A percentile compares a stretch with the other conserved stretches of the same genome.
Conservation (phyloP, 352 stramenopile genomes). For the Phytophthora nicotianae region DNA sequence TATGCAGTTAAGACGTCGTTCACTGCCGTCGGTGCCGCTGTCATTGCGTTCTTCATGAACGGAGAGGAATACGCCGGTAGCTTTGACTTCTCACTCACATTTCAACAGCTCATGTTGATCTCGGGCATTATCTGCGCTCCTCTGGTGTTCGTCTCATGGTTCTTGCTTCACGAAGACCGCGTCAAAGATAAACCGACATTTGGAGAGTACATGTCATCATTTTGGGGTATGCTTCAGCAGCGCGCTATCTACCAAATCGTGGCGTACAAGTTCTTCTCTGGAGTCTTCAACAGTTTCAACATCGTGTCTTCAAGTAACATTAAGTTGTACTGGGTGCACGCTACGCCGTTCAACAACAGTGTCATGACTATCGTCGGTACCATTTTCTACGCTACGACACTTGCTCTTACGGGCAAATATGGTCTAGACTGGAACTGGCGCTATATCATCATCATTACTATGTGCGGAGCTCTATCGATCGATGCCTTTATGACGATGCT, state of each 20-base stretch:
- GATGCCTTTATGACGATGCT: conserved; percentile 62
- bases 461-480: conserved; percentile 40
- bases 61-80: conserved; percentile 47
- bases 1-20: conserved; percentile 51
- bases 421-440: conserved; percentile 71
- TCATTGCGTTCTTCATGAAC: conserved; percentile 57
- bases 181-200: conserved; percentile 29
- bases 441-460: conserved; percentile 44
- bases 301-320: conserved; percentile 53
- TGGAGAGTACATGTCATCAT: conserved; percentile 34
- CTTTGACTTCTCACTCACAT: conserved; percentile 50
- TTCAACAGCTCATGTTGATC: conserved; percentile 50
- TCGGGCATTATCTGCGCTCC: conserved; percentile 37
- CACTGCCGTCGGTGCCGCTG: conserved; percentile 40
- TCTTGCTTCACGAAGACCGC: conserved; percentile 41
- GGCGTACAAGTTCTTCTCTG: conserved; percentile 65
- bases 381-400: conserved; percentile 42
- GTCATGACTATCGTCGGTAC: conserved; percentile 54
- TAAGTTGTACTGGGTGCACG: conserved; percentile 58
- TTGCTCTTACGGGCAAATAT: conserved; percentile 49
- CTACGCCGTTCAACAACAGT: conserved; percentile 55
- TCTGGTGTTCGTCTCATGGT: conserved; percentile 44
- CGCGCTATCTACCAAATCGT: conserved; percentile 60
- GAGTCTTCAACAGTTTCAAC: conserved; percentile 66
- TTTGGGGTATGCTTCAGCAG: conserved; percentile 60